phyloP scores from a whole-genome alignment of 2,329 filamentous ascomycete genomes.

The Venturia nashicola region DNA sequence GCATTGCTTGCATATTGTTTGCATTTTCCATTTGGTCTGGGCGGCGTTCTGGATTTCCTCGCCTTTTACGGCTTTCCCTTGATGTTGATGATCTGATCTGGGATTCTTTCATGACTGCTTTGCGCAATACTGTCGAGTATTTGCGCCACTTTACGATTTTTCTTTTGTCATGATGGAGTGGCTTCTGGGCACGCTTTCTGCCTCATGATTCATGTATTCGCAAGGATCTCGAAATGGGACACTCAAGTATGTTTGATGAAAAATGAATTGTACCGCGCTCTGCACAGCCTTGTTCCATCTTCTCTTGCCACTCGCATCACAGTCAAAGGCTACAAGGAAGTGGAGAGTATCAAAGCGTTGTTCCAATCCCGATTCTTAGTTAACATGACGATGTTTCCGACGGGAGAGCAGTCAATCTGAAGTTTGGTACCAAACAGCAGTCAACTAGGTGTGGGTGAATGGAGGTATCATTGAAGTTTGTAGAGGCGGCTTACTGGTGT shows the following conservation, averaged over 20 bases:
- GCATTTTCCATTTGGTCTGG: neutral
- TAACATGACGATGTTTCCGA: too few species aligned
- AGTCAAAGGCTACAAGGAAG: too few species aligned
- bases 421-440: neutral
- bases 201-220: neutral
- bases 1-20: neutral
- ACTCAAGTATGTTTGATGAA: neutral
- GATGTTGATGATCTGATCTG: too few species aligned
- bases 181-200: neutral
- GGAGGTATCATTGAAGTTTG: neutral
- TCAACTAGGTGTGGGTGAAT: too few species aligned
- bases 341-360: too few species aligned
- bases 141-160: neutral
- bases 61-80: too few species aligned
- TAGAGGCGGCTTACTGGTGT: neutral
- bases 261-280: neutral
- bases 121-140: neutral
- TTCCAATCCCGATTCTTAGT: too few species aligned
- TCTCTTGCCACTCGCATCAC: too few species aligned
- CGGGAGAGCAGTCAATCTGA: too few species aligned
- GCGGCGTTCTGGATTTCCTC: neutral
- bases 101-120: neutral
- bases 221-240: neutral
- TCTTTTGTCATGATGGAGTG: neutral
- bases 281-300: neutral